Evolutionary conservation across 305 asterid genomes (phyloP).

Genomic region (Fraxinus ornus): DNA sequence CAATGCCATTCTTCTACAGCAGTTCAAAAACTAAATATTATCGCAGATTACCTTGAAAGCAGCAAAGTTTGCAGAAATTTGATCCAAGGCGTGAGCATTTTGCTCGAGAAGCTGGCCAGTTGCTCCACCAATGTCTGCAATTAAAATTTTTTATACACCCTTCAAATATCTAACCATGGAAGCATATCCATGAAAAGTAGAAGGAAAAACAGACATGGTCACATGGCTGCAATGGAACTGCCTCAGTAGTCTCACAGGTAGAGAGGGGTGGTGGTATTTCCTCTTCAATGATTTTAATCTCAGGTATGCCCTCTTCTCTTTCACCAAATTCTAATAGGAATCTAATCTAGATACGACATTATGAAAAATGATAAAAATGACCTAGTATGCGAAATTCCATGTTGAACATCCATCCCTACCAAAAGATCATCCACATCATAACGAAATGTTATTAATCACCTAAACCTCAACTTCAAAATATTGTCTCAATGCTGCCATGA

Average conservation of each 20-base stretch:
- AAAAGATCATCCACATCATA: background rate
- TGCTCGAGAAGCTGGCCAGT: constrained; percentile 88
- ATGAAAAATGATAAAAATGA: background rate
- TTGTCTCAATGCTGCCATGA: background rate
- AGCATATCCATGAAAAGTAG: constrained; percentile 1
- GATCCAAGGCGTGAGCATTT: constrained; percentile 77
- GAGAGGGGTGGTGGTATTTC: background rate
- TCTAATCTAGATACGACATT: background rate
- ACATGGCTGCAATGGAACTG: too few species aligned
- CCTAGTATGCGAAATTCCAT: background rate
- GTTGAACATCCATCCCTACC: background rate
- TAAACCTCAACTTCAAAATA: background rate
- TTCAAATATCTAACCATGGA: background rate
- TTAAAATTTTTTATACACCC: constrained; percentile 16
- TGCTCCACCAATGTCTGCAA: constrained; percentile 81
- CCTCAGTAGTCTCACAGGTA: background rate
- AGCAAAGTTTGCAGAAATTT: constrained; percentile 77
- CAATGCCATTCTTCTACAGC: background rate
- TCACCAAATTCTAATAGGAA: background rate
- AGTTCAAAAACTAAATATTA: background rate
- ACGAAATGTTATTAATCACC: background rate
- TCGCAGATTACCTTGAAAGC: constrained; percentile 57
- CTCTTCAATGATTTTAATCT: background rate
- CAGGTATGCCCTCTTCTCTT: background rate
- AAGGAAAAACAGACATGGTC: background rate